These are phyloP conservation scores for Wickerhamiella hasegawae DNA, from an alignment of 805 yeast genomes.

Conservation along the genomic window DNA sequence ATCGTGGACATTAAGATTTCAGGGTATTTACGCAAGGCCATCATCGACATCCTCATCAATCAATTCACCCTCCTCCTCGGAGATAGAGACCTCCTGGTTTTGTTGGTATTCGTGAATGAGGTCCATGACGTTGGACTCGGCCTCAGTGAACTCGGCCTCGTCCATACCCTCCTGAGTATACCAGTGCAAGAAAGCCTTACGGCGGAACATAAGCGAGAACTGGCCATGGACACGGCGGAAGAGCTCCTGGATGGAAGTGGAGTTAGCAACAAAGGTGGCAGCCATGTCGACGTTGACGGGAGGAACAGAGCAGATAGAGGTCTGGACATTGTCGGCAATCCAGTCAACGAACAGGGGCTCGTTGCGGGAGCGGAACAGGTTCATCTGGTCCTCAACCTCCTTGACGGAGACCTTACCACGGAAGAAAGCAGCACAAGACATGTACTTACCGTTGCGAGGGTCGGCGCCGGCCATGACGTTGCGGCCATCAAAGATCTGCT, in stretches of 20 bases:
- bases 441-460: conserved; percentile 78
- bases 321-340: conserved; percentile 92
- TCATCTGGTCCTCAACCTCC: conserved; percentile 91
- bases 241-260: conserved; percentile 82
- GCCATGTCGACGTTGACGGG: conserved; percentile 76
- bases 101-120: conserved; percentile 82
- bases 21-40: neutral
- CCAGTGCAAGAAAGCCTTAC: conserved; percentile 94
- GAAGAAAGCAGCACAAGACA: conserved; percentile 87
- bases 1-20: neutral
- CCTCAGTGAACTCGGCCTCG: conserved; percentile 84
- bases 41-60: neutral
- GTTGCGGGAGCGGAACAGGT: conserved; percentile 65
- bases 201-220: conserved; percentile 81
- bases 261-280: conserved; percentile 86
- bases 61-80: conserved; percentile 30
- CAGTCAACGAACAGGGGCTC: conserved; percentile 80
- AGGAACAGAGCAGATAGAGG: conserved; percentile 83
- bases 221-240: conserved; percentile 82
- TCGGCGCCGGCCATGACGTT: conserved; percentile 95
- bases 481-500: conserved; percentile 81
- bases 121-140: conserved; percentile 82
- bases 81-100: conserved; percentile 69
- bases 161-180: conserved; percentile 94
- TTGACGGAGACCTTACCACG: conserved; percentile 85